Conservation (phyloP, 176 grass and related monocot species). For the Canna indica region DNA sequence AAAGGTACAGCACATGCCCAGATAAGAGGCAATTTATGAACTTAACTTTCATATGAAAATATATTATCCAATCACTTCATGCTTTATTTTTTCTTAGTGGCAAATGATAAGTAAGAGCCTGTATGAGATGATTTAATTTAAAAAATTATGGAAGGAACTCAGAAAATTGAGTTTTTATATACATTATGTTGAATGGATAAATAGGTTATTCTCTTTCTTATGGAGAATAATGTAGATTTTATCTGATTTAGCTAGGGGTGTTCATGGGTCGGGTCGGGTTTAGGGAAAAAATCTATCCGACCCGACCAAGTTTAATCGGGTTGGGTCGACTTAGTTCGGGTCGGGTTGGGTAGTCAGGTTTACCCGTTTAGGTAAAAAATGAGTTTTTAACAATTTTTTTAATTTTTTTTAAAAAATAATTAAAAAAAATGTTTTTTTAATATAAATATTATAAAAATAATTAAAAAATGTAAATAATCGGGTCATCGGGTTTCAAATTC, state of each 20-base stretch:
- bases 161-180: not conserved
- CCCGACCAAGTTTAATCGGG: no score
- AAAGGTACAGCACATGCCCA: conserved; percentile 33
- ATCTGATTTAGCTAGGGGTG: not conserved
- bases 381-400: no score
- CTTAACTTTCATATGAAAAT: not conserved
- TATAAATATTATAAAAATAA: no score
- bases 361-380: no score
- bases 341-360: no score
- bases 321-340: no score
- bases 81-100: not conserved
- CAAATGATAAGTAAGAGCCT: not conserved
- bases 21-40: not conserved
- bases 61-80: not conserved
- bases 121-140: not conserved
- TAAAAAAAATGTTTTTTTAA: no score
- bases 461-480: no score
- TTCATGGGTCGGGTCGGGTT: no score
- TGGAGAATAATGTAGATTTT: not conserved
- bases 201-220: not conserved
- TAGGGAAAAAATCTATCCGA: no score
- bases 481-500: no score
- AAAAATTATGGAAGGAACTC: not conserved
- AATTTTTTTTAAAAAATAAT: no score
- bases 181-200: not conserved